These are phyloP conservation scores for Saccharum spontaneum DNA, from an alignment of 176 grass and related monocot species.

Conservation along the genomic window DNA sequence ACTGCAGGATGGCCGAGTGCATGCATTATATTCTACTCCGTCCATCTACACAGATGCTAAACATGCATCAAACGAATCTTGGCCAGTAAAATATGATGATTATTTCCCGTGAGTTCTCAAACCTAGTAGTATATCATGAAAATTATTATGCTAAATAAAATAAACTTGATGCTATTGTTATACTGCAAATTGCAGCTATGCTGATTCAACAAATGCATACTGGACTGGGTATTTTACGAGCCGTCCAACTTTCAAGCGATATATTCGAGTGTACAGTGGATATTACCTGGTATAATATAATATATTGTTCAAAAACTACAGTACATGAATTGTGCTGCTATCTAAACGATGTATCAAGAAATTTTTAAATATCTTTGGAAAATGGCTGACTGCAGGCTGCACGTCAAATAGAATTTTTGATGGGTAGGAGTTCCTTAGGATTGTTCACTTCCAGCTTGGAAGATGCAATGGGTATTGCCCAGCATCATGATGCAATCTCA, in stretches of 20 bases:
- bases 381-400: constrained; percentile 49
- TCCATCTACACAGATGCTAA: constrained; percentile 90
- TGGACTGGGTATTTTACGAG: constrained; percentile 96
- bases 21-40: constrained; percentile 86
- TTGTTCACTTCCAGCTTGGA: constrained; percentile 68
- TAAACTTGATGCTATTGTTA: background rate
- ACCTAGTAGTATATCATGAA: background rate
- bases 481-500: constrained; percentile 89
- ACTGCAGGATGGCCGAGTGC: constrained; percentile 77
- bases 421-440: constrained; percentile 42
- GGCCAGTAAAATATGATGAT: constrained; percentile 88
- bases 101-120: constrained; percentile 76
- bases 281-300: constrained; percentile 59
- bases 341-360: background rate
- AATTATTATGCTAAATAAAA: background rate
- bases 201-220: constrained; percentile 76
- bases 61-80: constrained; percentile 70
- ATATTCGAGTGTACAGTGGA: constrained; percentile 75
- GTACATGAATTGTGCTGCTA: background rate
- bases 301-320: background rate
- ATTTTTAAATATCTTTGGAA: background rate
- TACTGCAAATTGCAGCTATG: constrained; percentile 61
- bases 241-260: constrained; percentile 79
- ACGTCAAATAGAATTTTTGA: constrained; percentile 77
- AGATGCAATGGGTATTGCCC: constrained; percentile 78